phyloP scores from a whole-genome alignment of 257 asterid genomes.

The Vinca minor region DNA sequence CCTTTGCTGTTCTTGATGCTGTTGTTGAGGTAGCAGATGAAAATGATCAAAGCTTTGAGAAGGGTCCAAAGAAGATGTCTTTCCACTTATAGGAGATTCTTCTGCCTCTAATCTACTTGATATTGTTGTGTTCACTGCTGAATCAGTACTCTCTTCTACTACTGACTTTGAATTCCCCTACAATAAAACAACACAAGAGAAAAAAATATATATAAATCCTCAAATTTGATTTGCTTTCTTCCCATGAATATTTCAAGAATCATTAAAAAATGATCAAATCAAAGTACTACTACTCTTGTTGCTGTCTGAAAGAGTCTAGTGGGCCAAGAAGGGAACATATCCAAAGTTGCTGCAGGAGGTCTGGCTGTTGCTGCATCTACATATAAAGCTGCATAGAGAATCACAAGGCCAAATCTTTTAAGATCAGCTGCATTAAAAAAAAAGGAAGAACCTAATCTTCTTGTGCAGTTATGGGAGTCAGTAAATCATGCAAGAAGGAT shows the following conservation, averaged over 20 bases:
- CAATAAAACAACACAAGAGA: too few species aligned
- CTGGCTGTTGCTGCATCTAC: constrained; percentile 31
- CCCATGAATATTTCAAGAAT: constrained; percentile 1
- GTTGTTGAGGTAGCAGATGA: constrained; percentile 35
- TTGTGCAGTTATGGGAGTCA: constrained; percentile 61
- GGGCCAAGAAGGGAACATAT: constrained; percentile 98
- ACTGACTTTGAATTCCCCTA: constrained; percentile 79
- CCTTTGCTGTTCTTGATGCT: constrained; percentile 18
- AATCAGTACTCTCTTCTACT: constrained; percentile 67
- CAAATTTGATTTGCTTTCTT: background rate
- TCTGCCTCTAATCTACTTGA: constrained; percentile 55
- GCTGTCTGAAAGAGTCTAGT: constrained; percentile 64
- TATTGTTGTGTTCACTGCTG: too few species aligned
- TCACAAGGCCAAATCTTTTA: too few species aligned
- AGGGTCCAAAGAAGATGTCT: constrained; percentile 24
- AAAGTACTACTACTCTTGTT: constrained; percentile 30
- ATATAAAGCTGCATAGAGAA: constrained; percentile 81
- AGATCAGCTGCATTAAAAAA: constrained; percentile 1
- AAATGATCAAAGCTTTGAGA: constrained; percentile 25
- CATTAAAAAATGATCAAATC: too few species aligned
- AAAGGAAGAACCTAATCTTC: constrained; percentile 29
- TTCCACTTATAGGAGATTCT: constrained; percentile 60
- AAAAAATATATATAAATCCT: constrained; percentile 5
- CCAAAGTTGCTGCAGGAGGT: constrained; percentile 95
- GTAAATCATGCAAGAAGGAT: constrained; percentile 68